Evolutionary conservation across 1,139 yeast genomes (phyloP), one percentile per base, ranked within the genome.

Genomic region (Taiozyma sp.): DNA sequence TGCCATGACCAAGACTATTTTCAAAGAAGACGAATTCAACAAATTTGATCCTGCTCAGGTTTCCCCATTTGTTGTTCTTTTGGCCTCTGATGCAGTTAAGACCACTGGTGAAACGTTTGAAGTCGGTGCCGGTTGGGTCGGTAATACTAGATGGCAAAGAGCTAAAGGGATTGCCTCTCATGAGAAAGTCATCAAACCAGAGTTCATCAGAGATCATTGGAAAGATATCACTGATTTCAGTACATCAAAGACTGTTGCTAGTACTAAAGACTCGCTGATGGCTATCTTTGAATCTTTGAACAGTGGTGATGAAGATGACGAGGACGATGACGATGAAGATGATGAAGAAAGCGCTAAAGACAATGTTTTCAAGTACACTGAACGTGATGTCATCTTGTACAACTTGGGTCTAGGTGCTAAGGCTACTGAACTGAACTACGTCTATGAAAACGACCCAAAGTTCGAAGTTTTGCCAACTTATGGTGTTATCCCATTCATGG

Each of bases 111-210:
- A 82, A 62, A 68, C 84, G 56, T 84, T 75, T 64, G 92, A 85
- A 70, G 78, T 80, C 56, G 92, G 91, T 48, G 96, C 95, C 59
- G 98, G 97, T 51, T 93, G 97, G 97, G 77, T 88, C 61, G 97
- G 96, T 64, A 81, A 82, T 71, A 91, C 97, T 51, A 82, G 98
- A 75, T 91, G 96, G 95, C 96, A 92, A 73, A 83, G 97, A 70
- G 84, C 96, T 52, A 83, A 83, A 59, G 98, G 98, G 61, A 86
- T 83, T 51, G 90, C 87, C 19, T 79, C 84, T 54, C 65, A 70
- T 46, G 75, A 72, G 51, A 83, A 78, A 43, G 73, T 73, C 39
- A 72, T 73, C 53, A 72, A 84, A 29, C 86, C 91, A 34, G 98
- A 92, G 70, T 79, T 81, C 58, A 73, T 93, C 57, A 77, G 78